Evolutionary conservation across 768 basidiomycete species (phyloP).

Genomic region (Termitomyces heimii): DNA sequence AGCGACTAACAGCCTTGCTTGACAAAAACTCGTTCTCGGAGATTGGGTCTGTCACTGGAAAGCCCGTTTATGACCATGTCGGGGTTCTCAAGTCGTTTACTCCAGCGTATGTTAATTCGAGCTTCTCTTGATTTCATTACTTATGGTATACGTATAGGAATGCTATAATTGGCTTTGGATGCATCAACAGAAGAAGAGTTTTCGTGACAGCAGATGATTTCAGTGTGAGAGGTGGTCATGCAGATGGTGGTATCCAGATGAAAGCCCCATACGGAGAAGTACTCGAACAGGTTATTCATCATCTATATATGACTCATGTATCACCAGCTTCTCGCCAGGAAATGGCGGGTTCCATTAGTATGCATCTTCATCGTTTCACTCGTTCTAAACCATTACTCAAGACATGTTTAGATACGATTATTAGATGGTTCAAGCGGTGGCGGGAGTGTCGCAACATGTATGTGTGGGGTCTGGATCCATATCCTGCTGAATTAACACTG

Average conservation of each 20-base stretch:
- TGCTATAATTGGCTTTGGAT: constrained; percentile 31
- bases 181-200: constrained; percentile 25
- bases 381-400: not conserved
- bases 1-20: constrained; percentile 27
- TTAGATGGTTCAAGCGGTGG: constrained; percentile 38
- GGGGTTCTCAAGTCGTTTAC: constrained; percentile 25
- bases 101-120: constrained; percentile 25
- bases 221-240: constrained; percentile 36
- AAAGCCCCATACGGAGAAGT: constrained; percentile 37
- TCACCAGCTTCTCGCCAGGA: constrained; percentile 25
- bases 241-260: constrained; percentile 32
- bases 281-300: not conserved
- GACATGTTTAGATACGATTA: constrained; percentile 24
- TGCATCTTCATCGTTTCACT: not conserved
- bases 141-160: constrained; percentile 18
- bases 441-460: constrained; percentile 34
- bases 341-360: constrained; percentile 30
- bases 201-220: constrained; percentile 36
- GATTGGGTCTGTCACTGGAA: constrained; percentile 32
- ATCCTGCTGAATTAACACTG: not conserved
- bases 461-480: not conserved
- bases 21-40: constrained; percentile 29
- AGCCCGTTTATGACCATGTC: constrained; percentile 21
- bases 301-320: not conserved
- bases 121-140: not conserved